A percentile compares a stretch with the other conserved stretches of the same genome.
phyloP scores from a whole-genome alignment of 208 protist species.

The Angomonas desouzai region DNA sequence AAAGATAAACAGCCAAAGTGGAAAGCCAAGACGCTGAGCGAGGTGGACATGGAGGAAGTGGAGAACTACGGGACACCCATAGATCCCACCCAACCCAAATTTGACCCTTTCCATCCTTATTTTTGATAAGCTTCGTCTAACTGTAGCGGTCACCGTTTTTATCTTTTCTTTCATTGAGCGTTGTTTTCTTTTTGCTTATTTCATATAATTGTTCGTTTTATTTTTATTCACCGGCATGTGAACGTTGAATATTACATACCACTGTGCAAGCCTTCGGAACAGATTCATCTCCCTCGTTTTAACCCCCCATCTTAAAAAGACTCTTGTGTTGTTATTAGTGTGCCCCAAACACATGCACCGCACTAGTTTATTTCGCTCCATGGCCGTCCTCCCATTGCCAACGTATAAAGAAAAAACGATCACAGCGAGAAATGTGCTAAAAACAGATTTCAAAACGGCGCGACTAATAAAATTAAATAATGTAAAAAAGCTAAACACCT shows the following conservation, averaged over 20 bases:
- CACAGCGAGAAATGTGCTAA: background rate
- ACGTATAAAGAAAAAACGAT: constrained; percentile 5
- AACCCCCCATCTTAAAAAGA: too few relatives aligned
- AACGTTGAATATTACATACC: too few relatives aligned
- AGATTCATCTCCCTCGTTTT: too few relatives aligned
- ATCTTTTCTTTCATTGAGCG: background rate
- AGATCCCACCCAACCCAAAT: background rate
- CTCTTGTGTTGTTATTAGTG: too few relatives aligned
- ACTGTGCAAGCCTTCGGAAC: too few relatives aligned
- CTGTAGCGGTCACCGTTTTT: background rate
- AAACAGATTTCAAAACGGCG: background rate
- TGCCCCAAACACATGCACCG: background rate
- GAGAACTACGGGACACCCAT: background rate
- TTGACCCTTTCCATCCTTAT: background rate
- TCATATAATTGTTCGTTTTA: too few relatives aligned
- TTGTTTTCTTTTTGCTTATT: constrained; percentile 1
- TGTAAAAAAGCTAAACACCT: background rate
- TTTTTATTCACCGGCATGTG: too few relatives aligned
- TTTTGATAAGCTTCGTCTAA: background rate
- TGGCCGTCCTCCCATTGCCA: background rate
- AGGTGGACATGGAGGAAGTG: background rate
- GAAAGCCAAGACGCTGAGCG: background rate
- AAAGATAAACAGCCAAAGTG: background rate
- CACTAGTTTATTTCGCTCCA: background rate
- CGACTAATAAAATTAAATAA: constrained; percentile 1